Conservation (phyloP, 805 yeast species). For the Saccharomyces mikatae region DNA sequence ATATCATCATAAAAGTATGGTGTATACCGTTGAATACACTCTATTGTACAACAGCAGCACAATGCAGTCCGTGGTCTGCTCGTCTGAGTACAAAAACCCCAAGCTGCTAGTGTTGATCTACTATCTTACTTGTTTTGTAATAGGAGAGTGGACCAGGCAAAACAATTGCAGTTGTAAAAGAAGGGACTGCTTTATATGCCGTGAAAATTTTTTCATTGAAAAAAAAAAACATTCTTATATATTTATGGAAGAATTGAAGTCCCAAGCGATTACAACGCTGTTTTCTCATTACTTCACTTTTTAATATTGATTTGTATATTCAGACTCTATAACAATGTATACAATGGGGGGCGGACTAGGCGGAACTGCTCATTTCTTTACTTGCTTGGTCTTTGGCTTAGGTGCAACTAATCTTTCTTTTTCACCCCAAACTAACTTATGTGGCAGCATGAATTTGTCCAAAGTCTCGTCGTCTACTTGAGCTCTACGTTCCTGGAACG, state of each 20-base stretch:
- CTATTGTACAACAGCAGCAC: background rate
- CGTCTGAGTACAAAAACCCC: background rate
- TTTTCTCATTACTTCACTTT: background rate
- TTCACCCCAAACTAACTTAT: conserved; percentile 66
- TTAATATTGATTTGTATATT: background rate
- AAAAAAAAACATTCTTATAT: background rate
- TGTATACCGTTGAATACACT: background rate
- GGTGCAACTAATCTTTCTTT: conserved; percentile 67
- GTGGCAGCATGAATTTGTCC: conserved; percentile 73
- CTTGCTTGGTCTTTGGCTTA: conserved; percentile 45
- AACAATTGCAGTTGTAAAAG: background rate
- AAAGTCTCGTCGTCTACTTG: conserved; percentile 54
- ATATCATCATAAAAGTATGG: background rate
- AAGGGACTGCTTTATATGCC: background rate
- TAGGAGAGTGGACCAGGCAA: background rate
- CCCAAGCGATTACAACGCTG: background rate
- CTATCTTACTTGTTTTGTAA: background rate
- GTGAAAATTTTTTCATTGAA: background rate
- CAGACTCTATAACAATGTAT: background rate
- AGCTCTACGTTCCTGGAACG: conserved; percentile 73
- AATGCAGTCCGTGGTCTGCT: background rate
- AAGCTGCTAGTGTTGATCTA: background rate
- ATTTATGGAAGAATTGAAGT: background rate
- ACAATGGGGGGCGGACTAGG: background rate
- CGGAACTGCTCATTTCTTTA: conserved; percentile 5